These are phyloP conservation scores for Arctium minus DNA, from an alignment of 129 eudicot species.

Conservation along the genomic window DNA sequence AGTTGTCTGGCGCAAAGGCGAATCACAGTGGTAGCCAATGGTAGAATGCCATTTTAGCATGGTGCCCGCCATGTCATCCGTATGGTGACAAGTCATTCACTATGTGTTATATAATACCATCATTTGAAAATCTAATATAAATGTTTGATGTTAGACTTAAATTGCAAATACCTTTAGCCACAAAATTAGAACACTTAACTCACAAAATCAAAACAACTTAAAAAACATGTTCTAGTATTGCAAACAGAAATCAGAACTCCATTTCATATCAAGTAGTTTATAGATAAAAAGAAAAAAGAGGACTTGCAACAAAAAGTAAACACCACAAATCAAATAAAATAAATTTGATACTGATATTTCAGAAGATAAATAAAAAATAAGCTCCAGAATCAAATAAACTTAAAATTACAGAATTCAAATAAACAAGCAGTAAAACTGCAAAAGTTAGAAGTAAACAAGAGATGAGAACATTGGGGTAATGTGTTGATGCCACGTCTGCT, in stretches of 20 bases:
- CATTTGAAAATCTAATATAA: background rate
- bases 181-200: background rate
- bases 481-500: background rate
- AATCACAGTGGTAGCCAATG: too few species aligned
- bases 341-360: background rate
- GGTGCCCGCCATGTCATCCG: background rate
- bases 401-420: background rate
- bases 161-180: background rate
- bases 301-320: background rate
- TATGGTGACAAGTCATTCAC: background rate
- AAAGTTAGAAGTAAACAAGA: background rate
- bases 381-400: background rate
- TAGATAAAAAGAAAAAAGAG: background rate
- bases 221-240: background rate
- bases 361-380: background rate
- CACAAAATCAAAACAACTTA: background rate
- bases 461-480: background rate
- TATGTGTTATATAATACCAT: background rate
- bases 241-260: background rate
- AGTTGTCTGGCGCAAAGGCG: too few species aligned
- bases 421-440: background rate
- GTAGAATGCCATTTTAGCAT: too few species aligned
- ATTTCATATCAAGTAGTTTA: background rate
- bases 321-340: background rate
- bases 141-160: background rate